Base-by-base conservation (phyloP, 148 eudicot genomes). In the Silene uniflora region DNA sequence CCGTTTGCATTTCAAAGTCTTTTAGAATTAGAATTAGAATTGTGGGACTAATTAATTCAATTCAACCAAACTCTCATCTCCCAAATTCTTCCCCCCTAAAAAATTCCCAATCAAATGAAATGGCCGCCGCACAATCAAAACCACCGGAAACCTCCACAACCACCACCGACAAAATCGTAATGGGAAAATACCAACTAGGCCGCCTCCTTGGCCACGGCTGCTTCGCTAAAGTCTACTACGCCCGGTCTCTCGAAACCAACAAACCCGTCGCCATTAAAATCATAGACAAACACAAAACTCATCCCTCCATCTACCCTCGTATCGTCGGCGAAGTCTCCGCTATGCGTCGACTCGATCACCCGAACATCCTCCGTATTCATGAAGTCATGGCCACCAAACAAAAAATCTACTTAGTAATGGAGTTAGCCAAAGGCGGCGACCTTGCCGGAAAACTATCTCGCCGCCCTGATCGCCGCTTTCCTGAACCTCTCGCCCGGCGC, bases 211-310 rank as follows among this genome's bases (percentile, higher is more conserved):
- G 97, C 77, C 86, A 87, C 0, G 97, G 95, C 44, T 90, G 91
- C 81, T 92, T 92, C 73, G 95, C 97, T 5, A 92, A 92, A 62
- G 97, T 92, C 23, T 92, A 86, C 85, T 84, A 81, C 23, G 92
- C 81, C n/a, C 78, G 79, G 0, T 75, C 79, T 0, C 24, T 87
- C 0, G 29, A 17, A 0, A 80, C 79, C 52, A 49, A 64, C 69
- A 12, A 74, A 18, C 24, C 82, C 0, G 90, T 92, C 0, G 97
- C 97, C 10, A 72, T 92, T 35, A 90, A 92, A 62, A 79, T 89
- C 47, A 90, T 90, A 60, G 91, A 90, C 73, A 92, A 92, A 42
- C 58, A 82, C 4, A 76, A 81, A 18, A 83, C 79, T 19, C 84
- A 87, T 32, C 73, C 84, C 23, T 66, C 83, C 6, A 85, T 89